These are phyloP conservation scores for Fonsecaea nubica DNA, from an alignment of 2,329 filamentous ascomycete genomes.

Conservation along the genomic window DNA sequence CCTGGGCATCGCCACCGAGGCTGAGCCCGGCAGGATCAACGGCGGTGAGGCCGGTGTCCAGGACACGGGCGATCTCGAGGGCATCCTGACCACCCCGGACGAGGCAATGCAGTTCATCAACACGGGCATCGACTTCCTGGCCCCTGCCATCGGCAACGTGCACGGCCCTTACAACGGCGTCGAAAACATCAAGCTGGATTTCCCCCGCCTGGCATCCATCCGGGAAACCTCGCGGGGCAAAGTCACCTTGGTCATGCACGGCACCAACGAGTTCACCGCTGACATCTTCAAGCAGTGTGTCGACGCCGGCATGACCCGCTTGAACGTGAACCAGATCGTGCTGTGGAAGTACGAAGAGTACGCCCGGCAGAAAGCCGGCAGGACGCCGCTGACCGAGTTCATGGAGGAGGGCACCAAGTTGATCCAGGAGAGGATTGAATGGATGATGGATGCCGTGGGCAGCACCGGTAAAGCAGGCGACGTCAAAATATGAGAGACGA, in stretches of 20 bases:
- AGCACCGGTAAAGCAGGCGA: slow-evolving; percentile 47
- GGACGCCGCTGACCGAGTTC: slow-evolving; percentile 59
- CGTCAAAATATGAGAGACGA: slow-evolving; percentile 25
- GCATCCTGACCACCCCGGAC: slow-evolving; percentile 70
- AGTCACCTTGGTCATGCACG: slow-evolving; percentile 64
- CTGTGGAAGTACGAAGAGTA: slow-evolving; percentile 54
- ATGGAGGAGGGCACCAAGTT: slow-evolving; percentile 62
- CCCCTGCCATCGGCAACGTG: slow-evolving; percentile 77
- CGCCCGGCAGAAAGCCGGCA: slow-evolving; percentile 57
- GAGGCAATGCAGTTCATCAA: slow-evolving; percentile 73
- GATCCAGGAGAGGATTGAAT: slow-evolving; percentile 64
- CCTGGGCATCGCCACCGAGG: slow-evolving; percentile 71
- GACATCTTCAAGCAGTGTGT: slow-evolving; percentile 64
- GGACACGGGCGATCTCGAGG: slow-evolving; percentile 68
- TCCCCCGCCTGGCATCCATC: slow-evolving; percentile 57
- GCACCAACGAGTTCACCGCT: slow-evolving; percentile 63
- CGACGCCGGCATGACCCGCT: slow-evolving; percentile 60
- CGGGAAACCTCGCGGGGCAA: slow-evolving; percentile 56
- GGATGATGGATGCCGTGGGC: slow-evolving; percentile 60
- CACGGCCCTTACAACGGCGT: slow-evolving; percentile 71
- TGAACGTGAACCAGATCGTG: slow-evolving; percentile 67
- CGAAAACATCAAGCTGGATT: slow-evolving; percentile 36
- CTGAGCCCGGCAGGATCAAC: slow-evolving; percentile 74
- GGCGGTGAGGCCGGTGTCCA: slow-evolving; percentile 76
- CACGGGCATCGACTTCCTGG: slow-evolving; percentile 75